Base-by-base conservation (phyloP, 305 asterid genomes). In the Nicotiana rustica region DNA sequence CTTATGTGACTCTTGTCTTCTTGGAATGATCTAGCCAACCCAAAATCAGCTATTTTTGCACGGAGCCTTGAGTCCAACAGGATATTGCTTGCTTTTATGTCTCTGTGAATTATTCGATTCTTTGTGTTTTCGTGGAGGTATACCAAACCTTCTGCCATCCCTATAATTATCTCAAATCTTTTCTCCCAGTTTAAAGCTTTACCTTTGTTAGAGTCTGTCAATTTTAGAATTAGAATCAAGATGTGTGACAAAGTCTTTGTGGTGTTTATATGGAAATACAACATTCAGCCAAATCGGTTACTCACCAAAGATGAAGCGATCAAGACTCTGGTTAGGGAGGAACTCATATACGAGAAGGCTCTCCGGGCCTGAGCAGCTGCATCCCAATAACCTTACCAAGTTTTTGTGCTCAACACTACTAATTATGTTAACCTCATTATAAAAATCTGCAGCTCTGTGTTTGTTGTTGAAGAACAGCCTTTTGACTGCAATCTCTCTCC, bases 21-120 rank as follows among this genome's bases (percentile, higher is more conserved):
- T 89, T 93, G 94, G 79, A 93, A 92, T 70, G 96, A 91, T 85
- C 97, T 92, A 0, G 99, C 98, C 85, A 96, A 81, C 61, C 99
- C 98, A 79, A 96, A 96, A 89, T 96, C 99, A 1, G 98, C 98
- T 4, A 96, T 94, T 85, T 91, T 94, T 55, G 97, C 90, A 2
- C 90, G 88, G 12, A 94, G 86, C 60, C 90, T 90, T 0, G 94
- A 83, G 80, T 94, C 98, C 86, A 94, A 79, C 68, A 96, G 92
- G 62, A 96, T 89, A 61, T 96, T 96, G 84, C 98, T 92, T 13
- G 98, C 94, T 83, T 94, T 94, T 78, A 93, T 94, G 62, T 96
- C 99, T 82, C 98, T 84, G 68, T 95, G 99, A 60, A 94, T 92
- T 64, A 94, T 95, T 67, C 97, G 90, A 41, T 79, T 85, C 31